Percentiles rank a stretch among this genome's conserved stretches.
These are phyloP conservation scores for Verticillium nonalfalfae DNA, from an alignment of 2,329 filamentous ascomycete genomes.

Conservation along the genomic window DNA sequence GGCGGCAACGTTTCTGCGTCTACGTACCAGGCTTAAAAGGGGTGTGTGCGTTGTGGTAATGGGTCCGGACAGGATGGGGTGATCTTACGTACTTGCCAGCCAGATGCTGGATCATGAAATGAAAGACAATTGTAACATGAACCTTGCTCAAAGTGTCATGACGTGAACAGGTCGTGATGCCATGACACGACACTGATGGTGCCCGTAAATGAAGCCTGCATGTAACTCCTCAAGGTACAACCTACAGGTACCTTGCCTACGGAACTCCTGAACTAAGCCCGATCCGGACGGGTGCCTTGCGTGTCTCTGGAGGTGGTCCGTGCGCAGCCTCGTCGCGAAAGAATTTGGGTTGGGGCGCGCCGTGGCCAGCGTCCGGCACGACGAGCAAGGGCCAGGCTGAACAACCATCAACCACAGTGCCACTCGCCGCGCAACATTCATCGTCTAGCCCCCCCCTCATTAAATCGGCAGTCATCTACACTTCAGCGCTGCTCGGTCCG, in stretches of 20 bases:
- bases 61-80: not conserved
- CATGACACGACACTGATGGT: too few species aligned
- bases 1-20: slow-evolving; percentile 96
- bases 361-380: not conserved
- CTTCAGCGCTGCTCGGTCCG: not conserved
- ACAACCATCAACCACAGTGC: slow-evolving; percentile 1
- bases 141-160: slow-evolving; percentile 8
- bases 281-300: slow-evolving; percentile 3
- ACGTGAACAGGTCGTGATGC: not conserved
- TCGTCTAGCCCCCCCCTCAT: not conserved
- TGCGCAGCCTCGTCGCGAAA: slow-evolving; percentile 13
- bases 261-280: not conserved
- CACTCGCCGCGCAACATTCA: slow-evolving; percentile 1
- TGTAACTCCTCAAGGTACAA: too few species aligned
- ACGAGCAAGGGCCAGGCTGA: not conserved
- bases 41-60: not conserved
- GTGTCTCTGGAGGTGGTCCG: slow-evolving; percentile 1
- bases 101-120: slow-evolving; percentile 9
- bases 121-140: slow-evolving; percentile 4
- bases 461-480: too few species aligned
- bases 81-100: slow-evolving; percentile 2
- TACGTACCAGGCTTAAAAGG: slow-evolving; percentile 85
- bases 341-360: slow-evolving; percentile 7
- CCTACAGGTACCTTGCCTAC: too few species aligned
- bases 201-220: too few species aligned